phyloP scores from a whole-genome alignment of 108 stramenopile species.

The Fragilariopsis cylindrus region DNA sequence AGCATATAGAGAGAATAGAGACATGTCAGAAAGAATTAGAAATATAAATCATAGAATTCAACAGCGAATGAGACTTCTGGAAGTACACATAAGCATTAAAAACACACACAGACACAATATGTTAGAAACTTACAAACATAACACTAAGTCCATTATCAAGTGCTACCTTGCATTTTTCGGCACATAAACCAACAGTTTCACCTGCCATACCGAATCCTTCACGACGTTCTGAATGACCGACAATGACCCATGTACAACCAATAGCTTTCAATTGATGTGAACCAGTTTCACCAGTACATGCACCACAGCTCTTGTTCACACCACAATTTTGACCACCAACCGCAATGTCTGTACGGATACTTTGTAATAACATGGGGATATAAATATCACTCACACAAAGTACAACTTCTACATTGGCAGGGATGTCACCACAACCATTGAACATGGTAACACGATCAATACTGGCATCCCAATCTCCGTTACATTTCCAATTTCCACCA shows the following conservation, averaged over 20 bases:
- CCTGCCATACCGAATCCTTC: constrained; percentile 92
- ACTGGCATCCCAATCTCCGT: constrained; percentile 76
- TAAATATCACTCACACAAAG: constrained; percentile 81
- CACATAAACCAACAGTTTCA: constrained; percentile 91
- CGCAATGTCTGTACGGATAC: constrained; percentile 76
- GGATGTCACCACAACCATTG: constrained; percentile 86
- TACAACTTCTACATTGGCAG: constrained; percentile 83
- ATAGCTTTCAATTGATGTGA: constrained; percentile 89
- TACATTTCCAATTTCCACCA: constrained; percentile 96
- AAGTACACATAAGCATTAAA: constrained; percentile 4
- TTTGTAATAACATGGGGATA: constrained; percentile 58
- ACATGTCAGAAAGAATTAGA: neutral
- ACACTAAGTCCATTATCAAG: constrained; percentile 95
- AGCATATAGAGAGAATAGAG: neutral
- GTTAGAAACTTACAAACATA: constrained; percentile 61
- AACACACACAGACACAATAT: neutral
- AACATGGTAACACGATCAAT: constrained; percentile 76
- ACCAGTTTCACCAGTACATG: constrained; percentile 96
- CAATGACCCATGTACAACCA: constrained; percentile 96
- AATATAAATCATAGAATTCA: neutral
- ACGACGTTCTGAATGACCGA: constrained; percentile 98
- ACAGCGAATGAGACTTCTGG: neutral
- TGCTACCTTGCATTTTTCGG: constrained; percentile 95
- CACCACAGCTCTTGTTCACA: constrained; percentile 71
- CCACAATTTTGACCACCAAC: constrained; percentile 88